phyloP scores from a whole-genome alignment of 495 filamentous ascomycete genomes.

The Xylaria acuta region DNA sequence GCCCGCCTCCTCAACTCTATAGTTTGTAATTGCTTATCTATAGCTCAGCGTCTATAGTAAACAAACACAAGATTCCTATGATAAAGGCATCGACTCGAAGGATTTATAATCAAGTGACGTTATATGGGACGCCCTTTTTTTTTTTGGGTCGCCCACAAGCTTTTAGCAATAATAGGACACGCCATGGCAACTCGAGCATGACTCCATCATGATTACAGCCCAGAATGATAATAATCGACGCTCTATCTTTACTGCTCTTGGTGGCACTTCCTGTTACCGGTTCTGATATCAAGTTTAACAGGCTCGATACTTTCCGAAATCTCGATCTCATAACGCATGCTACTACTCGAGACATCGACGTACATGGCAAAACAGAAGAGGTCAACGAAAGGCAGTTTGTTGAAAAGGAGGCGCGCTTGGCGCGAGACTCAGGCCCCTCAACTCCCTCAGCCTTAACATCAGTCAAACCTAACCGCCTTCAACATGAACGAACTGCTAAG shows the following conservation, averaged over 20 bases:
- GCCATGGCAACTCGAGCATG: background rate
- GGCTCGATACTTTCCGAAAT: background rate
- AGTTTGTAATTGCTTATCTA: background rate
- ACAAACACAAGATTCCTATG: background rate
- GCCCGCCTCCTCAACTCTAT: background rate
- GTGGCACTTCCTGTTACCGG: background rate
- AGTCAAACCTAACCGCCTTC: background rate
- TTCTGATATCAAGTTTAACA: background rate
- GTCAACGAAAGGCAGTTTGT: background rate
- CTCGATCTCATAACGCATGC: background rate
- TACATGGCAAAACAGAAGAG: background rate
- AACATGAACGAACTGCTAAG: background rate
- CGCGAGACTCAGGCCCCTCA: background rate
- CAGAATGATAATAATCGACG: slow-evolving; percentile 9
- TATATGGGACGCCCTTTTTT: background rate
- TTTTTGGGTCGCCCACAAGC: background rate
- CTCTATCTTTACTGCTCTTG: slow-evolving; percentile 3
- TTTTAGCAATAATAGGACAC: background rate
- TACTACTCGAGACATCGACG: background rate
- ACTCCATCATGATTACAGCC: background rate
- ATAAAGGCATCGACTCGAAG: background rate
- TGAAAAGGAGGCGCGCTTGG: background rate
- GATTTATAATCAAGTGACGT: background rate
- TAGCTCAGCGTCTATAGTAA: background rate
- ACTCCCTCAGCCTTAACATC: background rate